Conservation (phyloP, 2,329 filamentous ascomycete genomes). For the Geosmithia morbida region DNA sequence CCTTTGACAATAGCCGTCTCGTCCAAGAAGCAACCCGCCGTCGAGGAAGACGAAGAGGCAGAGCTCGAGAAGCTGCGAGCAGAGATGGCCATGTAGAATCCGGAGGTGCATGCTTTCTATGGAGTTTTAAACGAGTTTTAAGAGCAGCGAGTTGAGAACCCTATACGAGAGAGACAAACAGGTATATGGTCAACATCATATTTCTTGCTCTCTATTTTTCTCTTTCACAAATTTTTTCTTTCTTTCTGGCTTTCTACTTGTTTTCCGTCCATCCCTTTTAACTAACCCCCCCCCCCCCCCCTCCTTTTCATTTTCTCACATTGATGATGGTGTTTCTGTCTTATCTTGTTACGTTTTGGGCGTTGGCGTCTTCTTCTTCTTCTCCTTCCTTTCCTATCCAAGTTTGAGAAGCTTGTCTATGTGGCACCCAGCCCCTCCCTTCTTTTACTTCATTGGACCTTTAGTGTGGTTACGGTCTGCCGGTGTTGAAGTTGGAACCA, state of each 20-base stretch:
- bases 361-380: constrained; percentile 3
- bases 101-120: background rate
- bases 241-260: background rate
- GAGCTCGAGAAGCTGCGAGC: constrained; percentile 87
- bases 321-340: background rate
- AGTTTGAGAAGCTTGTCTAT: background rate
- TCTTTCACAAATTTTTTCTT: background rate
- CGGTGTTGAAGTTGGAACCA: too few species aligned
- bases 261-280: background rate
- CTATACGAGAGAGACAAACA: too few species aligned
- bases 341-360: background rate
- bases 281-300: background rate
- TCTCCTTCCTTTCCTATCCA: too few species aligned
- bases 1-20: constrained; percentile 12
- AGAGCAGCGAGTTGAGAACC: too few species aligned
- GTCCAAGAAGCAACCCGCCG: constrained; percentile 21
- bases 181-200: too few species aligned
- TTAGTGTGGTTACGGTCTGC: too few species aligned
- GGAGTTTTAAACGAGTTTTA: background rate
- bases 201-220: background rate
- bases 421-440: background rate
- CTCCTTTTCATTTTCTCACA: background rate
- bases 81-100: constrained; percentile 79
- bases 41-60: constrained; percentile 88
- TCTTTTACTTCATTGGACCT: too few species aligned